Base-by-base conservation (phyloP, 176 grass and related monocot genomes). In the Raddia guianensis region DNA sequence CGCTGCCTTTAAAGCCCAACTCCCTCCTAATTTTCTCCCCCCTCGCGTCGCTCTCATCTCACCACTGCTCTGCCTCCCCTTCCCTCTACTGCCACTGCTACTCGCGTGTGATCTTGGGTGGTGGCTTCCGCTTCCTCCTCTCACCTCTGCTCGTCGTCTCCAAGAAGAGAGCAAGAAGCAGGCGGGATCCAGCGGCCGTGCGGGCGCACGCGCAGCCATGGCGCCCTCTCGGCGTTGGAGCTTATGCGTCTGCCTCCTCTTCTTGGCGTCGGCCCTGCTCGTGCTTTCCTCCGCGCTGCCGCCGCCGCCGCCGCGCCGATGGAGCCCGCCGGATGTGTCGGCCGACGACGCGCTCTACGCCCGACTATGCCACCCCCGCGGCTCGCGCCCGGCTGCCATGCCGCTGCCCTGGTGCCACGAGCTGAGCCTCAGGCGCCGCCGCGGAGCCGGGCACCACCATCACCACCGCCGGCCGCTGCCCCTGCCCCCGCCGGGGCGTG, bases 1-100 rank as follows among this genome's bases (percentile, higher is more conserved):
- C 45, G 13, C 57, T 32, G 51, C 80, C 45, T 85, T 92, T 90
- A 93, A 92, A 93, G 71, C 83, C 81, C 84, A 84, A 70, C 82
- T 14, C 66, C 78, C 60, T 83, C 68, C 45, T 46, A 52, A 79
- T 61, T 84, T 54, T 63, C n/a, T 27, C 69, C 66, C 55, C 33
- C 66, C 35, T 34, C 89, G 13, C 80, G 68, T 74, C 85, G 53
- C 75, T 77, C 75, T 88, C 84, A 9, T 52, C 68, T 10, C 56
- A 10, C 18, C 59, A 50, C 58, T 63, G n/a, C 20, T 27, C 73
- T 9, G 52, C 80, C 44, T 4, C 58, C 37, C 74, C 49, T 68
- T 58, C 64, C 54, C 21, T n/a, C 56, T 27, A 33, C 76, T 32
- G 4, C 45, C 32, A 27, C 18, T 40, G 45, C 65, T 40, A 8